These are phyloP conservation scores for Rhododendron ferrugineum DNA, from an alignment of 148 eudicot genomes.

Conservation along the genomic window DNA sequence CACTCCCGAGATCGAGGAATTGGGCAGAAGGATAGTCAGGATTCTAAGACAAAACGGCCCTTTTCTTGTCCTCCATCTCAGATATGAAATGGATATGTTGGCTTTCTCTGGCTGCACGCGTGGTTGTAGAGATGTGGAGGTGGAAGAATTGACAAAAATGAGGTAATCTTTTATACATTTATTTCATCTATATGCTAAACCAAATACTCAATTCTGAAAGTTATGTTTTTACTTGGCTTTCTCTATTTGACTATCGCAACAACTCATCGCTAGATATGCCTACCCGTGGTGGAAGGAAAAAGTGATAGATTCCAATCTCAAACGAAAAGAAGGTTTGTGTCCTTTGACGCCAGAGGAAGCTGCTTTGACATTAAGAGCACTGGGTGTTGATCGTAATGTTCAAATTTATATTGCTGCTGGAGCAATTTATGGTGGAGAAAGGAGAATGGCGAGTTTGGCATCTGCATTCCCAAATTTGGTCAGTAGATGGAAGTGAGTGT, in stretches of 20 bases:
- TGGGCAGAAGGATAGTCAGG: slow-evolving; percentile 52
- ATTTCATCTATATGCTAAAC: neutral
- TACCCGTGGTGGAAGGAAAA: slow-evolving; percentile 91
- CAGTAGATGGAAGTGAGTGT: slow-evolving; percentile 17
- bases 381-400: slow-evolving; percentile 49
- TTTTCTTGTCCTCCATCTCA: slow-evolving; percentile 63
- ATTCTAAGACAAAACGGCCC: slow-evolving; percentile 55
- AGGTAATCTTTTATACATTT: slow-evolving; percentile 29
- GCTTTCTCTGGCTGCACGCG: slow-evolving; percentile 79
- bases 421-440: slow-evolving; percentile 61
- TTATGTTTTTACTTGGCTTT: slow-evolving; percentile 2
- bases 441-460: slow-evolving; percentile 53
- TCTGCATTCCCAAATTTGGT: slow-evolving; percentile 62
- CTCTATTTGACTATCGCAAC: neutral
- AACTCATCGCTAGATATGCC: slow-evolving; percentile 40
- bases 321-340: slow-evolving; percentile 66
- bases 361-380: slow-evolving; percentile 45
- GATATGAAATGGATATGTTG: slow-evolving; percentile 83
- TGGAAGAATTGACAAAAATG: slow-evolving; percentile 60
- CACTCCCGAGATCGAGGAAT: slow-evolving; percentile 62
- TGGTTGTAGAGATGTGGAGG: slow-evolving; percentile 58
- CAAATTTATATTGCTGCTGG: slow-evolving; percentile 75
- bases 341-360: slow-evolving; percentile 79
- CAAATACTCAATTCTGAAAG: neutral
- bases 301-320: slow-evolving; percentile 54